A percentile compares a stretch with the other conserved stretches of the same genome.
These are phyloP conservation scores for Globisporangium rhizosaccharum DNA, from an alignment of 352 stramenopile species.

Conservation along the genomic window DNA sequence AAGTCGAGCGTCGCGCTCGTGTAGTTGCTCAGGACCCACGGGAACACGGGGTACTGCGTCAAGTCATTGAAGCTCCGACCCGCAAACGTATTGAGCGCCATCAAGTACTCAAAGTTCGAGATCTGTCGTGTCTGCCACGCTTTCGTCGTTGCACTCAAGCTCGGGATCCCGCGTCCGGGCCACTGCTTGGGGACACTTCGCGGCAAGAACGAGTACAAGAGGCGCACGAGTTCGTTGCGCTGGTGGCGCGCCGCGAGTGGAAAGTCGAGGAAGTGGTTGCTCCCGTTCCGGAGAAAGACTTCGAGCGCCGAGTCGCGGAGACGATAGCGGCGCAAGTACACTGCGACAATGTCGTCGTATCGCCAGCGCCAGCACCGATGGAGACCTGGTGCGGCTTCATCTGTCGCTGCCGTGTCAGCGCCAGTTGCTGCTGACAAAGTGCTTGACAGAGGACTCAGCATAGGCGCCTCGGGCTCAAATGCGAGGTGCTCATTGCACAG, in stretches of 20 bases:
- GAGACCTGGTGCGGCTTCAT: constrained; percentile 63
- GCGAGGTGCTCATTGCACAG: constrained; percentile 56
- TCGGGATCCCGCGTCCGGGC: constrained; percentile 47
- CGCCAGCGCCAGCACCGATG: constrained; percentile 79
- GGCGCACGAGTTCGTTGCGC: constrained; percentile 67
- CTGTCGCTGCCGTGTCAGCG: constrained; percentile 2
- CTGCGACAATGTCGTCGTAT: constrained; percentile 64
- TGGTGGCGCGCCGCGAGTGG: constrained; percentile 57
- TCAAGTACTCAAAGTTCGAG: constrained; percentile 96
- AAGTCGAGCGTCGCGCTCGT: constrained; percentile 64
- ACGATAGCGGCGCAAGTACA: constrained; percentile 79
- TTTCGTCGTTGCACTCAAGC: constrained; percentile 52
- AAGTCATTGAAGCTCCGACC: constrained; percentile 90
- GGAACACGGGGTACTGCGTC: constrained; percentile 96
- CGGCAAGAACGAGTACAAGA: constrained; percentile 76
- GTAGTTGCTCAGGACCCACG: constrained; percentile 86
- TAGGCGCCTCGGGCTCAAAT: constrained; percentile 51
- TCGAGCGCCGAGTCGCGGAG: constrained; percentile 80
- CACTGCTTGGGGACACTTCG: constrained; percentile 70
- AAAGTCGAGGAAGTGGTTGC: constrained; percentile 80
- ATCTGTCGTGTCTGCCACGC: constrained; percentile 78
- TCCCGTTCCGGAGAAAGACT: constrained; percentile 75
- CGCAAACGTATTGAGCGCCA: constrained; percentile 90
- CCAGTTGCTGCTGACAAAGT: not conserved
- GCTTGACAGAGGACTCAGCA: constrained; percentile 12